These are phyloP conservation scores for Aspergillus biplanus DNA, from an alignment of 495 filamentous ascomycete species.

Conservation along the genomic window DNA sequence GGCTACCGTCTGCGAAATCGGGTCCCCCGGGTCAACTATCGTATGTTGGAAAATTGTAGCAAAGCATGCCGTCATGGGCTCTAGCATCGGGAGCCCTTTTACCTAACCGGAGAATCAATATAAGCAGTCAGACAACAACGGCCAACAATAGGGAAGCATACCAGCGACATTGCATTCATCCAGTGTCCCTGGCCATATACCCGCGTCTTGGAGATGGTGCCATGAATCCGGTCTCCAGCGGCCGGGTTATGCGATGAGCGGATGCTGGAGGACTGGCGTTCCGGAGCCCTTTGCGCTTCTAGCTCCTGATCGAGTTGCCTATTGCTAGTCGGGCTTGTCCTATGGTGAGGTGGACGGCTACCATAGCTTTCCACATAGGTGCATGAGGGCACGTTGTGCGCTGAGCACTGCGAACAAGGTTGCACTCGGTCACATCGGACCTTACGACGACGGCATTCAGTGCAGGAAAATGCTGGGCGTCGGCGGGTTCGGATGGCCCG, in stretches of 20 bases:
- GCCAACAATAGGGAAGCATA: slow-evolving; percentile 7
- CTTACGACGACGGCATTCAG: slow-evolving; percentile 18
- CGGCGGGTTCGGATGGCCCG: slow-evolving; percentile 1
- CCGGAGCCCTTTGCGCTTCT: not conserved
- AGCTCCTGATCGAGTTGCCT: not conserved
- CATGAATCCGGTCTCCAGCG: slow-evolving; percentile 17
- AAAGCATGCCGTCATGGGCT: slow-evolving; percentile 25
- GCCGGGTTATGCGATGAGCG: not conserved
- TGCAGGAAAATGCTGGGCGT: slow-evolving; percentile 11
- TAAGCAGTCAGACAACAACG: not conserved
- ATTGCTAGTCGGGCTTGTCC: not conserved
- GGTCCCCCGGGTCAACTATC: slow-evolving; percentile 18
- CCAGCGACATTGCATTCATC: slow-evolving; percentile 35
- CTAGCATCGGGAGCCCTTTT: slow-evolving; percentile 20
- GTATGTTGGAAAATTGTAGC: slow-evolving; percentile 25
- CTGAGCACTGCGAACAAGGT: slow-evolving; percentile 22
- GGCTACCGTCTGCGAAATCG: slow-evolving; percentile 14
- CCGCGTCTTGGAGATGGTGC: slow-evolving; percentile 33
- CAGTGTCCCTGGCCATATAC: slow-evolving; percentile 36
- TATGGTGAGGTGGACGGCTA: not conserved
- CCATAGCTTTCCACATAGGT: not conserved
- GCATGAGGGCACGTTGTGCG: slow-evolving; percentile 6
- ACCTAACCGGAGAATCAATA: slow-evolving; percentile 31
- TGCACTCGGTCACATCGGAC: slow-evolving; percentile 13
- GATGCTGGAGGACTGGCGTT: not conserved